These are phyloP conservation scores for Apophysomyces ossiformis DNA, from an alignment of 371 early-diverging fungal genomes.

Conservation along the genomic window DNA sequence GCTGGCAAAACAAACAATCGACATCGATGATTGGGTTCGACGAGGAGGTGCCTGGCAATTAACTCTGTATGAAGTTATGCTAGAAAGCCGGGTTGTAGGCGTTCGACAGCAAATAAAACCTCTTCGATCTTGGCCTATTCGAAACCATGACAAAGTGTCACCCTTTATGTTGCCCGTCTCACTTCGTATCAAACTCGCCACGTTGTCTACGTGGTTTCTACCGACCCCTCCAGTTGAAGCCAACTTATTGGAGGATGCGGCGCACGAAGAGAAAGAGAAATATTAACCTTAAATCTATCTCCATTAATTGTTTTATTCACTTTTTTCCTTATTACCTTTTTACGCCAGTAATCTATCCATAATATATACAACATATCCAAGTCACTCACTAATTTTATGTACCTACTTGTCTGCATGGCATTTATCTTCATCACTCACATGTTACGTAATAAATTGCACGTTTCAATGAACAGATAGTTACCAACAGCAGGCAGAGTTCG, in stretches of 20 bases:
- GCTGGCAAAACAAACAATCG: slow-evolving; percentile 29
- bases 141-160: slow-evolving; percentile 15
- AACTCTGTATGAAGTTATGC: slow-evolving; percentile 36
- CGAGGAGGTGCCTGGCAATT: slow-evolving; percentile 36
- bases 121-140: slow-evolving; percentile 30
- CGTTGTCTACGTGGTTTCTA: slow-evolving; percentile 29
- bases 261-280: neutral
- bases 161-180: slow-evolving; percentile 27
- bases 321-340: neutral
- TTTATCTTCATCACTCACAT: neutral
- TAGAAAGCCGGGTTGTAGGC: slow-evolving; percentile 36
- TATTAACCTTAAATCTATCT: neutral
- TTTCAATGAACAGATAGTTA: neutral
- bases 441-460: slow-evolving; percentile 1
- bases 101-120: slow-evolving; percentile 34
- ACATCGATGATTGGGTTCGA: slow-evolving; percentile 35
- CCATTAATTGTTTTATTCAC: neutral
- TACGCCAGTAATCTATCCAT: neutral
- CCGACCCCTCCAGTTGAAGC: neutral
- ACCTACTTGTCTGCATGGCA: neutral
- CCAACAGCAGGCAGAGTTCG: no score
- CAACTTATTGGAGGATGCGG: neutral
- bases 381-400: neutral
- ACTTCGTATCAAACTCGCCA: slow-evolving; percentile 30
- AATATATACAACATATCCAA: slow-evolving; percentile 2